Base-by-base conservation (phyloP, 2,329 filamentous ascomycete genomes). In the Ophiognomonia clavigignenti-juglandacearum region DNA sequence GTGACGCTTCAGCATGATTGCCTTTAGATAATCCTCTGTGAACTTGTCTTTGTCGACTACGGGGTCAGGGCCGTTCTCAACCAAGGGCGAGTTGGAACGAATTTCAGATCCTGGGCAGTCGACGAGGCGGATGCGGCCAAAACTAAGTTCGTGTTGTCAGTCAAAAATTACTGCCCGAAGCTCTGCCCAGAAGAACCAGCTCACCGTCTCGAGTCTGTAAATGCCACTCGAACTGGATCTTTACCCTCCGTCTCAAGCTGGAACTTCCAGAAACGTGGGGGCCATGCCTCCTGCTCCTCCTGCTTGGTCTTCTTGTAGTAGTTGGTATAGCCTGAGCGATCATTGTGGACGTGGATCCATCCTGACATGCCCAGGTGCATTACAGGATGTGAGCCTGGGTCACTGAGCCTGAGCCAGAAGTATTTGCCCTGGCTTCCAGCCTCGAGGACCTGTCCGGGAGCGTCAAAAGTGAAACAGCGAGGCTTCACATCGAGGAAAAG, bases 361-460 rank as follows among this genome's bases (percentile, higher is more conserved):
- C 93, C 74, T 58, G 42, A 80, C 79, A 83, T 85, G 35, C 89
- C 89, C 57, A 95, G 83, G 64, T 95, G 90, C 82, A 95, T 89
- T 24, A 97, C 80, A 0, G 87, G 80, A 66, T 97, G 93, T 1
- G 92, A 91, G 10, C 88, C 78, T 9, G 78, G 86, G 31, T 88
- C 83, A 19, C 97, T 73, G 74, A 71, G 68, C 43, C 35, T 31
- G 27, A 72, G 53, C 82, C 93, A 98, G 64, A 98, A 97, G 62
- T 97, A 97, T 76, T 97, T 98, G 9, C 93, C 93, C 63, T 96
- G 93, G 50, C 86, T 89, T 4, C 86, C 87, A 4, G 86, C 87
- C 45, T 72, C 74, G 8, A 80, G 50, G 4, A 82, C 81, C 71
- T 73, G 40, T 6, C 35, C 9, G n/a, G n/a, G 2, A 31, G 19